phyloP scores from a whole-genome alignment of 106 monocot species.

The Chionographis japonica region DNA sequence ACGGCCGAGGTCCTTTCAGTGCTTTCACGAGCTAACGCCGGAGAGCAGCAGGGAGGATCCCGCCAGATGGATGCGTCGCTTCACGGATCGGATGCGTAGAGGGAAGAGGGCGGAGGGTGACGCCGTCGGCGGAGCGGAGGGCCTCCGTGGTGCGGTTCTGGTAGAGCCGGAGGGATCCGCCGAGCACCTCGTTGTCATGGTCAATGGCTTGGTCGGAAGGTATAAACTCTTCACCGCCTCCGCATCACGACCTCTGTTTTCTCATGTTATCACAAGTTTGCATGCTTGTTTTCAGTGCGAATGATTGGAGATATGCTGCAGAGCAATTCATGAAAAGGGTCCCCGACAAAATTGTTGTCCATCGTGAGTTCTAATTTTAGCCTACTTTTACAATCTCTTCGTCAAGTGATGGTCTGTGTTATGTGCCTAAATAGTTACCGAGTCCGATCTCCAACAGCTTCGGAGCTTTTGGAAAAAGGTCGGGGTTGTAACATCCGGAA shows the following conservation, averaged over 20 bases:
- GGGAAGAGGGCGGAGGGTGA: constrained; percentile 25
- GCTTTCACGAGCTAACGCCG: neutral
- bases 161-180: constrained; percentile 26
- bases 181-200: constrained; percentile 70
- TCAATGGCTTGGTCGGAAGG: constrained; percentile 74
- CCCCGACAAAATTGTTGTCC: constrained; percentile 69
- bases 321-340: constrained; percentile 62
- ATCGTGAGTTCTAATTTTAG: constrained; percentile 51
- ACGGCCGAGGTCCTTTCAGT: constrained; percentile 6
- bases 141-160: constrained; percentile 26
- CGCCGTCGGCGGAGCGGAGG: constrained; percentile 32
- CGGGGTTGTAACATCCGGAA: no score
- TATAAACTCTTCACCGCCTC: constrained; percentile 5
- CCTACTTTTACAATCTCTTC: neutral
- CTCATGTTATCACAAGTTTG: no score
- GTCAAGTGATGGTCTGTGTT: no score
- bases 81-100: constrained; percentile 8
- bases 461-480: no score
- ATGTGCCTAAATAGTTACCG: no score
- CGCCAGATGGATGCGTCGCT: constrained; percentile 7
- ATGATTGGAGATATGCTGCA: constrained; percentile 78
- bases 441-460: no score
- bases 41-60: neutral
- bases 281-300: constrained; percentile 27
- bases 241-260: neutral